Evolutionary conservation across 208 protist genomes (phyloP), one percentile per base, ranked within the genome.

Genomic region (Leishmania guyanensis): DNA sequence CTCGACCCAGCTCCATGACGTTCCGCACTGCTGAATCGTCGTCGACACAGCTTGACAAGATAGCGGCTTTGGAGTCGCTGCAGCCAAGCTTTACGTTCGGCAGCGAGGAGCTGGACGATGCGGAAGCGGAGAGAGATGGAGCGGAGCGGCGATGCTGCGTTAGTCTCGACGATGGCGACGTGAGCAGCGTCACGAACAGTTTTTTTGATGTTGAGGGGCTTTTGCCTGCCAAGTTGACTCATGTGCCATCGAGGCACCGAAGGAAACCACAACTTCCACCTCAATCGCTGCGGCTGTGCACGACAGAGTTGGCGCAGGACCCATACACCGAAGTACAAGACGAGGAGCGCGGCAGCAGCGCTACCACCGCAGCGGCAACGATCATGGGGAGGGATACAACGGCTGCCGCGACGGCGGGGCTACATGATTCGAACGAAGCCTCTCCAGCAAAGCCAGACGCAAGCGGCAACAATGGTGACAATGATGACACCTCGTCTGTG

Each of bases 41-140:
- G 14, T 76, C 78, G 14, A 56, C 65, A 22, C 78, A 75, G 68
- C 65, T 75, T 1, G 77, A 81, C n/a, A 71, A 78, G 64, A 80
- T 85, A 62, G 68, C 81, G 64, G 77, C 56, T 46, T 77, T 85
- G 56, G 77, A 85, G 51, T 81, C 81, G 6, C 71, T 71, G 48
- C 36, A 81, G 51, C 36, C 62, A 33, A 72, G 74, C 66, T 60
- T 76, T 17, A n/a, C 54, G 43, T 75, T 72, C 22, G 12, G 51
- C 46, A 56, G 60, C 29, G 82, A 79, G 39, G 72, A 58, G 12
- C 72, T 64, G 36, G 78, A 56, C 16, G 73, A 77, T 33, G 71
- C n/a, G 10, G 77, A 78, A 5, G 51, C 33, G 0, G 60, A 54
- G 73, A 71, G 43, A 9, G 53, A 17, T 9, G 71, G 56, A 5